A percentile compares a stretch with the other conserved stretches of the same genome.
phyloP scores from a whole-genome alignment of 441 rosid species.

The Adansonia madagascariensis region DNA sequence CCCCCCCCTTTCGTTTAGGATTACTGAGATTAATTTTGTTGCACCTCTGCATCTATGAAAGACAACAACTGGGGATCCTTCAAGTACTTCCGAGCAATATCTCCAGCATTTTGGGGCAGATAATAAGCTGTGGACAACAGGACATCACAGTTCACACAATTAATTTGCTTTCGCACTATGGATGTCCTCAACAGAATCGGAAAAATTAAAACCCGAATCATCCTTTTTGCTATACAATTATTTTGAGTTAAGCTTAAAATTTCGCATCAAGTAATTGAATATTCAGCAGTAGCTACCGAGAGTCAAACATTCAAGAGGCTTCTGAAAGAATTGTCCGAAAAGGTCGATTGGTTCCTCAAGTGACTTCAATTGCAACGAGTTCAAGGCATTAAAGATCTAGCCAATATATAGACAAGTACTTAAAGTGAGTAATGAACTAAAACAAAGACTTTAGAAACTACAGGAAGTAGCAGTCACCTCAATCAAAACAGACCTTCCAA shows the following conservation, averaged over 20 bases:
- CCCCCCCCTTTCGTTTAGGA: not conserved
- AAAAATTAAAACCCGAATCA: not conserved
- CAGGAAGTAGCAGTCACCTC: slow-evolving; percentile 32
- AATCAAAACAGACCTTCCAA: slow-evolving; percentile 75
- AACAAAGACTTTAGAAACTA: slow-evolving; percentile 11
- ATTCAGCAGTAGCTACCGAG: slow-evolving; percentile 55
- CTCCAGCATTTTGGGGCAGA: slow-evolving; percentile 91
- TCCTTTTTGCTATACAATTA: not conserved
- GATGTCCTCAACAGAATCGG: not conserved
- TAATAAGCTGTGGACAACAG: slow-evolving; percentile 63
- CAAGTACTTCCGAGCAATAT: slow-evolving; percentile 81
- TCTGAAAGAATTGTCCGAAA: slow-evolving; percentile 91
- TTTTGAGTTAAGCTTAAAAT: slow-evolving; percentile 2
- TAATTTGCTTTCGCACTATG: not conserved
- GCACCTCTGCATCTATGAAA: slow-evolving; percentile 95
- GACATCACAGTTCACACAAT: slow-evolving; percentile 15
- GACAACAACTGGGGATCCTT: slow-evolving; percentile 84
- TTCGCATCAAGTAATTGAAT: slow-evolving; percentile 9
- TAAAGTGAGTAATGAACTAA: slow-evolving; percentile 30
- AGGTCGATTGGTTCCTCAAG: slow-evolving; percentile 95
- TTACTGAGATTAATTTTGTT: slow-evolving; percentile 23
- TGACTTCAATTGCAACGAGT: slow-evolving; percentile 87
- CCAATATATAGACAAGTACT: slow-evolving; percentile 25
- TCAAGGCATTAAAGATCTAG: slow-evolving; percentile 87
- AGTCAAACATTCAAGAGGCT: slow-evolving; percentile 87